Percentiles rank a stretch among this genome's conserved stretches.
phyloP scores from a whole-genome alignment of 495 filamentous ascomycete genomes.

The Lasiosphaeris hirsuta region DNA sequence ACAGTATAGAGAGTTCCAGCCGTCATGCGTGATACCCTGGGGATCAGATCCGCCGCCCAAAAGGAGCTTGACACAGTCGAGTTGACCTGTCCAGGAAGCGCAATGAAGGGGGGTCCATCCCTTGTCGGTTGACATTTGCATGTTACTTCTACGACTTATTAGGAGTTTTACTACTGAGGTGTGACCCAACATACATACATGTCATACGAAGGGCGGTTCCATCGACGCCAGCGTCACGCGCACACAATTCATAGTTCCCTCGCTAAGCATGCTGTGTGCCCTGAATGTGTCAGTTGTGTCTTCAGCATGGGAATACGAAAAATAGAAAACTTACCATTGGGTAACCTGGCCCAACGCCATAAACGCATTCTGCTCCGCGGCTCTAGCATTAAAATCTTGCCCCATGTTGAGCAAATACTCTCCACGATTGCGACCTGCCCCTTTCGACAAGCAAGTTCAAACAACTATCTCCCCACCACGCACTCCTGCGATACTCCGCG shows the following conservation, averaged over 20 bases:
- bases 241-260: not conserved
- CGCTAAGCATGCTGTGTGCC: not conserved
- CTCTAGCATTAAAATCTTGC: conserved; percentile 1
- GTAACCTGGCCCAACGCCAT: not conserved
- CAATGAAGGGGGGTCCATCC: conserved; percentile 2
- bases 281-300: not conserved
- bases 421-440: conserved; percentile 1
- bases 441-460: conserved; percentile 3
- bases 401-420: conserved; percentile 1
- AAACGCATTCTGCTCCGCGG: not conserved
- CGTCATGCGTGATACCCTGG: not conserved
- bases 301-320: not conserved
- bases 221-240: not conserved
- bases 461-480: not conserved
- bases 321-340: not conserved
- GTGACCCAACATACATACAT: conserved; percentile 5
- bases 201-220: conserved; percentile 2
- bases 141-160: not conserved
- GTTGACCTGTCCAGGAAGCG: conserved; percentile 1
- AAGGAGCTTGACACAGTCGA: conserved; percentile 4
- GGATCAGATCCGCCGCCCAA: not conserved
- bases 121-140: conserved; percentile 1
- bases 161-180: not conserved
- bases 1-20: conserved; percentile 3
- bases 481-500: not conserved